These are phyloP conservation scores for Exophiala spinifera DNA, from an alignment of 2,329 filamentous ascomycete genomes.

Conservation along the genomic window DNA sequence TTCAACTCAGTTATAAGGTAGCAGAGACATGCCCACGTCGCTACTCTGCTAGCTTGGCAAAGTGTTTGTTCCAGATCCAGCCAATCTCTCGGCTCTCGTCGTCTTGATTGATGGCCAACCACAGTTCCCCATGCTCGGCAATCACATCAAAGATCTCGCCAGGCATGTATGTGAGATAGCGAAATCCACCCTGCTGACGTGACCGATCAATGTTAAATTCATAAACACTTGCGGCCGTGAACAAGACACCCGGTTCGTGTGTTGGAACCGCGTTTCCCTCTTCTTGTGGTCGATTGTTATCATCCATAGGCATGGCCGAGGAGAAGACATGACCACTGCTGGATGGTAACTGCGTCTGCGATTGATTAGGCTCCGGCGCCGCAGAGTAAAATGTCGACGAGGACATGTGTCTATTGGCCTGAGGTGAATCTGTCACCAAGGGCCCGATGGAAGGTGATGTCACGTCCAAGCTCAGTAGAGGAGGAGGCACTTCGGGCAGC, in stretches of 20 bases:
- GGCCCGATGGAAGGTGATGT: slow-evolving; percentile 37
- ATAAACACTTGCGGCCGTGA: slow-evolving; percentile 88
- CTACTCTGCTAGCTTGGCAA: slow-evolving; percentile 56
- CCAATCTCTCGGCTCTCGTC: slow-evolving; percentile 75
- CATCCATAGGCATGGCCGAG: slow-evolving; percentile 78
- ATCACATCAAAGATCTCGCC: slow-evolving; percentile 95
- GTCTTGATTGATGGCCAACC: slow-evolving; percentile 97
- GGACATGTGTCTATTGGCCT: slow-evolving; percentile 28
- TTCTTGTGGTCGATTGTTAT: slow-evolving; percentile 48
- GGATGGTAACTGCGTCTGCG: slow-evolving; percentile 54
- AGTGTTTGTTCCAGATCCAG: slow-evolving; percentile 99
- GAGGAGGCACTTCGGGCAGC: slow-evolving; percentile 34
- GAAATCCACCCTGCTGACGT: slow-evolving; percentile 89
- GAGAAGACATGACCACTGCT: slow-evolving; percentile 65
- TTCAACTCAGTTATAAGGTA: background rate
- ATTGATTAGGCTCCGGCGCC: slow-evolving; percentile 36
- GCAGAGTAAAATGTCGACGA: slow-evolving; percentile 32
- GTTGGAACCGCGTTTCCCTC: slow-evolving; percentile 33
- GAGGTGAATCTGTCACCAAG: slow-evolving; percentile 17
- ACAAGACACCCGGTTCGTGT: slow-evolving; percentile 64
- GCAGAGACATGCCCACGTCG: background rate
- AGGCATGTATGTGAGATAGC: slow-evolving; percentile 90
- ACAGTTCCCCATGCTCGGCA: slow-evolving; percentile 93
- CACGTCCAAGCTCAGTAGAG: slow-evolving; percentile 45
- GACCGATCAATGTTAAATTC: slow-evolving; percentile 96